These are phyloP conservation scores for Talaromyces sp. DNA, from an alignment of 2,329 filamentous ascomycete genomes.

Conservation along the genomic window DNA sequence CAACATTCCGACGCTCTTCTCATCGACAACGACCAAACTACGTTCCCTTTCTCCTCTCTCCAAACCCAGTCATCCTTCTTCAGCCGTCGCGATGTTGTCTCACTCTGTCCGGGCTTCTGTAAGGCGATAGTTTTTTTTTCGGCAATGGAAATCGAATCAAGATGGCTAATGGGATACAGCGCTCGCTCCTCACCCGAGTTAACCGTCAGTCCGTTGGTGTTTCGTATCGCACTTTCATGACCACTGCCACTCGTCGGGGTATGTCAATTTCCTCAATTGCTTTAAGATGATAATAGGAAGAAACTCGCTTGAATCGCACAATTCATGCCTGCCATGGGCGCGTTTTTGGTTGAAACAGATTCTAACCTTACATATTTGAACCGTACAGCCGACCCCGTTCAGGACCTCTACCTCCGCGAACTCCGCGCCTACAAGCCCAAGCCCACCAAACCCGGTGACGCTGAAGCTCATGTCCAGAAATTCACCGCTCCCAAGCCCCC, in stretches of 20 bases:
- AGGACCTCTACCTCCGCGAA: constrained; percentile 95
- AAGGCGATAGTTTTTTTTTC: constrained; percentile 22
- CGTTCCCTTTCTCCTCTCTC: constrained; percentile 1
- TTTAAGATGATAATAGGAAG: neutral
- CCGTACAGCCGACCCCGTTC: constrained; percentile 86
- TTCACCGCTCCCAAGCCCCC: constrained; percentile 78
- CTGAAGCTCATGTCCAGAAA: constrained; percentile 84
- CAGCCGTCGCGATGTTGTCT: constrained; percentile 48
- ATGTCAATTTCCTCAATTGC: constrained; percentile 32
- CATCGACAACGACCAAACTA: constrained; percentile 5
- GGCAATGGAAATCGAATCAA: constrained; percentile 22
- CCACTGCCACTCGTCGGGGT: constrained; percentile 59
- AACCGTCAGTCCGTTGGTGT: constrained; percentile 53
- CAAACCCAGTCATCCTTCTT: constrained; percentile 1
- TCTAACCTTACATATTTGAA: neutral
- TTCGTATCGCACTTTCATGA: constrained; percentile 60
- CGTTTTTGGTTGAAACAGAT: neutral
- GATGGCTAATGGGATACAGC: constrained; percentile 37
- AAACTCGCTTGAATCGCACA: too few species aligned
- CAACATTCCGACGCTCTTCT: constrained; percentile 7
- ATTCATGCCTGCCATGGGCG: too few species aligned
- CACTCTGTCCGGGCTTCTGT: constrained; percentile 60
- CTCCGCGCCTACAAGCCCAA: constrained; percentile 91
- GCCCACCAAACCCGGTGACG: constrained; percentile 75
- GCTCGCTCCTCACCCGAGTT: constrained; percentile 57